Conservation (phyloP, 768 basidiomycete genomes). For the Leccinum olivaceopallidum region DNA sequence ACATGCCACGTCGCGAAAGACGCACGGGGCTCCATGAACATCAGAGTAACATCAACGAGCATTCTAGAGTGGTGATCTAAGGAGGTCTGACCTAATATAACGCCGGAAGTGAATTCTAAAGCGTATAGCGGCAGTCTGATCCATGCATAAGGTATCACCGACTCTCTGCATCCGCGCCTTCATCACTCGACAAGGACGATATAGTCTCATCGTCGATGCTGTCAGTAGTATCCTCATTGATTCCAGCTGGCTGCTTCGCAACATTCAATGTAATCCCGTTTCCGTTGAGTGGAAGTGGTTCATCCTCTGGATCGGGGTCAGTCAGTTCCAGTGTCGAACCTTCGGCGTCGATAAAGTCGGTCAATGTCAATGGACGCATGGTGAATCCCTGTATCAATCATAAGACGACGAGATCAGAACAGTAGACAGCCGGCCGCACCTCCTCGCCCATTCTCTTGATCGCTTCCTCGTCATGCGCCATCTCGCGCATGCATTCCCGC, state of each 20-base stretch:
- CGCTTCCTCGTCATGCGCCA: constrained; percentile 48
- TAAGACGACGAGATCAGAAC: neutral
- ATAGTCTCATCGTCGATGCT: neutral
- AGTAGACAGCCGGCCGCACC: constrained; percentile 30
- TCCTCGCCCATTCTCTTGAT: constrained; percentile 43
- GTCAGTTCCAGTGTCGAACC: constrained; percentile 29
- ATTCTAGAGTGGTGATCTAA: constrained; percentile 6
- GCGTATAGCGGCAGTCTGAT: neutral
- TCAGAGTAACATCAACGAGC: neutral
- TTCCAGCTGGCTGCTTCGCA: constrained; percentile 5
- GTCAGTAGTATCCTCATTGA: neutral
- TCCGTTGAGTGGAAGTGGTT: constrained; percentile 16
- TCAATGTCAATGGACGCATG: constrained; percentile 67
- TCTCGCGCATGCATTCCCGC: constrained; percentile 72
- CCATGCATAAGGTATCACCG: constrained; percentile 5
- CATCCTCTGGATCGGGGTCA: constrained; percentile 32
- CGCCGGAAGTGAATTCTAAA: constrained; percentile 10
- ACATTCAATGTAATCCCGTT: neutral
- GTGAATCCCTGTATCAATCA: constrained; percentile 60
- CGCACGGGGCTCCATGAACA: neutral
- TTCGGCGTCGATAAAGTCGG: constrained; percentile 63
- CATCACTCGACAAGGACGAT: neutral
- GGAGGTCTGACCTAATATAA: constrained; percentile 9
- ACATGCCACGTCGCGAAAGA: neutral
- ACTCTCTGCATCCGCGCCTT: constrained; percentile 1